Evolutionary conservation across 805 yeast species (phyloP).

Genomic region (Lipomyces chichibuensis): DNA sequence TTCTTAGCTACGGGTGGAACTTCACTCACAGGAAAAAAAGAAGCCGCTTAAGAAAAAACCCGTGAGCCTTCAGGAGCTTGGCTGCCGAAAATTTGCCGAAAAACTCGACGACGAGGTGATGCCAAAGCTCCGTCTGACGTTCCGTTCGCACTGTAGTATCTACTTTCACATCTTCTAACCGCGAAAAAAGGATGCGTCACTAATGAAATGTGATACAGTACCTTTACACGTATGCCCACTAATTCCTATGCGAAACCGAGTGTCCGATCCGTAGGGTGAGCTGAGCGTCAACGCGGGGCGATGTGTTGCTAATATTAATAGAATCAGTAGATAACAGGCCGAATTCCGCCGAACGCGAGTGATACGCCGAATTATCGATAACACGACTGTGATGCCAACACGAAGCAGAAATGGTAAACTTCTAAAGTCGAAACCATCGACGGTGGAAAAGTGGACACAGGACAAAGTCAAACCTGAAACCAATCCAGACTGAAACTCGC

Average conservation of each 20-base stretch:
- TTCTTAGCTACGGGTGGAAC: slow-evolving; percentile 6
- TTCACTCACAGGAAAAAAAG: slow-evolving; percentile 8
- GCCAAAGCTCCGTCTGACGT: slow-evolving; percentile 5
- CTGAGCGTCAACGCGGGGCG: background rate
- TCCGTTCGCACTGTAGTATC: background rate
- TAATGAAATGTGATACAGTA: background rate
- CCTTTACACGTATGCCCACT: background rate
- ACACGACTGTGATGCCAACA: background rate
- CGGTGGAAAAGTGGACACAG: background rate
- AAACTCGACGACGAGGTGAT: background rate
- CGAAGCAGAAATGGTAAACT: background rate
- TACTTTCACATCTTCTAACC: background rate
- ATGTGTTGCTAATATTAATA: background rate
- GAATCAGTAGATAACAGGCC: background rate
- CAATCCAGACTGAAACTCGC: background rate
- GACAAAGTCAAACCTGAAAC: background rate
- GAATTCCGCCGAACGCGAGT: background rate
- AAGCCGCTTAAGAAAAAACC: slow-evolving; percentile 8
- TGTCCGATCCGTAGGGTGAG: background rate
- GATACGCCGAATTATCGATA: background rate
- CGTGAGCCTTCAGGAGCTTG: slow-evolving; percentile 7
- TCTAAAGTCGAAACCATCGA: background rate
- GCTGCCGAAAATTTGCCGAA: background rate
- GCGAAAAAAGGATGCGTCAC: background rate
- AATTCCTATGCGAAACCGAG: background rate